Conservation (phyloP, 371 early-diverging fungal species). For the Rhizomucor miehei region DNA sequence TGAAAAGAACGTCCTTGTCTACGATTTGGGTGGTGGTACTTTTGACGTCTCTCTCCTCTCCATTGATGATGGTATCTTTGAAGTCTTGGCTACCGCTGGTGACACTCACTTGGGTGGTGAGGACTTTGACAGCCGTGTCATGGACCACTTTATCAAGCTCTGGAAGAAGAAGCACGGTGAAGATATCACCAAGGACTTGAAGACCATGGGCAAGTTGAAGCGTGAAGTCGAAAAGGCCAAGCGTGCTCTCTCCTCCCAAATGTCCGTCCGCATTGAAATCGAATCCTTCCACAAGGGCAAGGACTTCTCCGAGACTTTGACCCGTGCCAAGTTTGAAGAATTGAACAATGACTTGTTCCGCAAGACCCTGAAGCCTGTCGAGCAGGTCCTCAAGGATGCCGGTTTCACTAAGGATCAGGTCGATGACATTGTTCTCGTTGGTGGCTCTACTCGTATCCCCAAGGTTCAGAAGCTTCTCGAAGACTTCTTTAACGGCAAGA, state of each 20-base stretch:
- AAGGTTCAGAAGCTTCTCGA: slow-evolving; percentile 95
- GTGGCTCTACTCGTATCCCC: slow-evolving; percentile 99
- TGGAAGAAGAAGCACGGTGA: slow-evolving; percentile 73
- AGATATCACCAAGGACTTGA: slow-evolving; percentile 70
- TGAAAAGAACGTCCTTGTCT: slow-evolving; percentile 81
- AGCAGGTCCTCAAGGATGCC: slow-evolving; percentile 97
- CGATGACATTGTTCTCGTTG: slow-evolving; percentile 98
- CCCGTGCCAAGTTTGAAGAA: slow-evolving; percentile 95
- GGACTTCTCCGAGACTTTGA: slow-evolving; percentile 95
- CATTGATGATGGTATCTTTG: slow-evolving; percentile 86
- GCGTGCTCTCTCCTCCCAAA: slow-evolving; percentile 84
- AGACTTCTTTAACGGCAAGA: slow-evolving; percentile 88
- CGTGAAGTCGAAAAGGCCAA: slow-evolving; percentile 90
- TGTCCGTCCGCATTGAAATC: slow-evolving; percentile 74
- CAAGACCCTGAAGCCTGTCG: slow-evolving; percentile 96
- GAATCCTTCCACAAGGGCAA: slow-evolving; percentile 97
- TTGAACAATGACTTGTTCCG: slow-evolving; percentile 88
- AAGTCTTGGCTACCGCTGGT: slow-evolving; percentile 86
- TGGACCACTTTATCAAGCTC: slow-evolving; percentile 73
- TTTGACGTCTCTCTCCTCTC: slow-evolving; percentile 91
- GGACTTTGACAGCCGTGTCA: slow-evolving; percentile 89
- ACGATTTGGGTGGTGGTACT: slow-evolving; percentile 97
- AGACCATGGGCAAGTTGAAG: slow-evolving; percentile 84
- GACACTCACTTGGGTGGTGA: slow-evolving; percentile 96
- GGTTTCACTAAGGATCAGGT: slow-evolving; percentile 84